Percentiles rank a stretch among this genome's conserved stretches.
Evolutionary conservation across 2,329 filamentous ascomycete genomes (phyloP).

Genomic region (Cercospora sp.): DNA sequence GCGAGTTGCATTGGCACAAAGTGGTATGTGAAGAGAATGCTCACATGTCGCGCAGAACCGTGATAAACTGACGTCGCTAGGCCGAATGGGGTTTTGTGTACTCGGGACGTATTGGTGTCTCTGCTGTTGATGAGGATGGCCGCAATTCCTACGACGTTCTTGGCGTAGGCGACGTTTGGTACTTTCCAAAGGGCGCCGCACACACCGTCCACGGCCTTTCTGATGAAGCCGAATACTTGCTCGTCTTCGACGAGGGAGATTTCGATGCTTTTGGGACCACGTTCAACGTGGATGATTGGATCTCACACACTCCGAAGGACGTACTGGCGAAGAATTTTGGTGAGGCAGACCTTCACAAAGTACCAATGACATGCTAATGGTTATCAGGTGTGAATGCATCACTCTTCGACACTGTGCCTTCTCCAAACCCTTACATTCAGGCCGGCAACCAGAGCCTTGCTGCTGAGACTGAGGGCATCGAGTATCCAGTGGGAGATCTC

Average conservation of each 20-base stretch:
- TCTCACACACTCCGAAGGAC: constrained; percentile 63
- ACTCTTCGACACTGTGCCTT: background rate
- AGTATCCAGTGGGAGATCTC: background rate
- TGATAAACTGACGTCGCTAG: background rate
- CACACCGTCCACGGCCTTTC: constrained; percentile 66
- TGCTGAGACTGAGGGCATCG: background rate
- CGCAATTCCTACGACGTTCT: constrained; percentile 53
- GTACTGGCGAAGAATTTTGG: constrained; percentile 68
- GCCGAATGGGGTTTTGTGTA: constrained; percentile 55
- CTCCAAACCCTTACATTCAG: background rate
- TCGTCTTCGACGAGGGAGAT: constrained; percentile 44
- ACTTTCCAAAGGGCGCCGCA: constrained; percentile 41
- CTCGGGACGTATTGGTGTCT: constrained; percentile 56
- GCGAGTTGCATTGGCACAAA: constrained; percentile 65
- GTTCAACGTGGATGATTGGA: constrained; percentile 68
- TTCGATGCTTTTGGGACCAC: constrained; percentile 64
- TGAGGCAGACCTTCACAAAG: background rate
- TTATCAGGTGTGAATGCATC: background rate
- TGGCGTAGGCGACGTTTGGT: constrained; percentile 38
- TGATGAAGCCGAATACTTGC: constrained; percentile 67
- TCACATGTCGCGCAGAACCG: background rate
- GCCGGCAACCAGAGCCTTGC: background rate
- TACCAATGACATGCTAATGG: background rate
- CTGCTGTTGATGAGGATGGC: constrained; percentile 55
- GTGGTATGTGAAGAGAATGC: constrained; percentile 38